A percentile compares a stretch with the other conserved stretches of the same genome.
phyloP scores from a whole-genome alignment of 257 asterid genomes.

The Primulina huaijiensis region DNA sequence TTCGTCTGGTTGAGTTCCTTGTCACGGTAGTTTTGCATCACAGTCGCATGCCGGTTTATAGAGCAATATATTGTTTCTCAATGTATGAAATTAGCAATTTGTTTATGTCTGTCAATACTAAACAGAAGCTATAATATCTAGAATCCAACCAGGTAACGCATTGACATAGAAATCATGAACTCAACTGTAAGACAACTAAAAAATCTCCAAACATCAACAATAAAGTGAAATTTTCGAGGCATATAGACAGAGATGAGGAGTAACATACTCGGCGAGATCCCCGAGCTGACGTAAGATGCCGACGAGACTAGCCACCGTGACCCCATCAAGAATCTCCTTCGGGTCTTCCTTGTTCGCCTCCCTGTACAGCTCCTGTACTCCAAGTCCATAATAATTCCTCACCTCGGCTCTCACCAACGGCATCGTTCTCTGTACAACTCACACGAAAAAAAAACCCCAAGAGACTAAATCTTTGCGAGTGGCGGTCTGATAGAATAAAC shows the following conservation, averaged over 20 bases:
- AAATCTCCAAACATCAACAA: background rate
- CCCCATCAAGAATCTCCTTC: slow-evolving; percentile 75
- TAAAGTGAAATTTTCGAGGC: background rate
- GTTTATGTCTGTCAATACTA: background rate
- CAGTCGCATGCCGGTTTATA: background rate
- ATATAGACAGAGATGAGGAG: background rate
- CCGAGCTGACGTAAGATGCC: slow-evolving; percentile 95
- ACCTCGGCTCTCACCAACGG: slow-evolving; percentile 77
- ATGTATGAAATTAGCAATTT: too few relatives aligned
- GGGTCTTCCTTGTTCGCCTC: slow-evolving; percentile 69
- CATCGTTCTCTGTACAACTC: slow-evolving; percentile 36
- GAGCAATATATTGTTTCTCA: background rate
- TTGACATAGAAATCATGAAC: background rate
- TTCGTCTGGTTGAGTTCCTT: too few relatives aligned
- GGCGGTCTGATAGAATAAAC: too few relatives aligned
- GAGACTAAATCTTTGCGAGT: too few relatives aligned
- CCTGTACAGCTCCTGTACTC: slow-evolving; percentile 66
- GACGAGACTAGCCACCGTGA: slow-evolving; percentile 78
- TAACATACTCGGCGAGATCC: slow-evolving; percentile 81
- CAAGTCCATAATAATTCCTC: slow-evolving; percentile 73
- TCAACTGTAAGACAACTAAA: background rate
- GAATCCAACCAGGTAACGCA: background rate
- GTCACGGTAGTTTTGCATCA: background rate
- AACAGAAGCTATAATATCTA: background rate
- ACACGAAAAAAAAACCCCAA: slow-evolving; percentile 8